Conservation (phyloP, 2,329 filamentous ascomycete genomes). For the Harringtonia lauricola region DNA sequence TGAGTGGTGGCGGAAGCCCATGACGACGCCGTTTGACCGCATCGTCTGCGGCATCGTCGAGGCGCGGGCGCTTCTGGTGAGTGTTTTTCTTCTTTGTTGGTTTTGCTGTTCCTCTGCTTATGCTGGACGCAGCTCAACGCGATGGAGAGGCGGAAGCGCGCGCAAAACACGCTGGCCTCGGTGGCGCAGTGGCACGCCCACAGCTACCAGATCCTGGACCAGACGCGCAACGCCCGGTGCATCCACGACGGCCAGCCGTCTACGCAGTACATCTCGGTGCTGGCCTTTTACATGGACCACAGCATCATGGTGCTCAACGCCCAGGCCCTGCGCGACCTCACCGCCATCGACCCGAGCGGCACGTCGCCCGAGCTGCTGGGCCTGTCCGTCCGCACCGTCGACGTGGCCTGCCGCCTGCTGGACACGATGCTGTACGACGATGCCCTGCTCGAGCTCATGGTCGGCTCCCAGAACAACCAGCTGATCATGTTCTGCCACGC, state of each 20-base stretch:
- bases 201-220: constrained; percentile 9
- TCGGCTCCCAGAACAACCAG: constrained; percentile 17
- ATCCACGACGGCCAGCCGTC: constrained; percentile 2
- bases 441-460: constrained; percentile 9
- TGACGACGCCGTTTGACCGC: constrained; percentile 12
- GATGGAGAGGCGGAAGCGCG: constrained; percentile 10
- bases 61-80: constrained; percentile 12
- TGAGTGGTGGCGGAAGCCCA: constrained; percentile 12
- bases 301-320: constrained; percentile 16
- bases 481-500: constrained; percentile 17
- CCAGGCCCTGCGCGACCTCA: constrained; percentile 14
- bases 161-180: constrained; percentile 10
- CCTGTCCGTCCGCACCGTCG: constrained; percentile 9
- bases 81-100: neutral
- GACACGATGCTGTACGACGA: constrained; percentile 11
- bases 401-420: constrained; percentile 10
- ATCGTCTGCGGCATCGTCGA: constrained; percentile 15
- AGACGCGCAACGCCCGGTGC: constrained; percentile 10
- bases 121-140: constrained; percentile 3
- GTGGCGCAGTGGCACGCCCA: constrained; percentile 13
- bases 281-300: constrained; percentile 16
- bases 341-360: constrained; percentile 9
- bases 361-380: constrained; percentile 10
- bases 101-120: neutral
- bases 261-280: constrained; percentile 8